A percentile compares a stretch with the other conserved stretches of the same genome.
phyloP scores from a whole-genome alignment of 371 early-diverging fungal genomes.

The Mortierella sp. region DNA sequence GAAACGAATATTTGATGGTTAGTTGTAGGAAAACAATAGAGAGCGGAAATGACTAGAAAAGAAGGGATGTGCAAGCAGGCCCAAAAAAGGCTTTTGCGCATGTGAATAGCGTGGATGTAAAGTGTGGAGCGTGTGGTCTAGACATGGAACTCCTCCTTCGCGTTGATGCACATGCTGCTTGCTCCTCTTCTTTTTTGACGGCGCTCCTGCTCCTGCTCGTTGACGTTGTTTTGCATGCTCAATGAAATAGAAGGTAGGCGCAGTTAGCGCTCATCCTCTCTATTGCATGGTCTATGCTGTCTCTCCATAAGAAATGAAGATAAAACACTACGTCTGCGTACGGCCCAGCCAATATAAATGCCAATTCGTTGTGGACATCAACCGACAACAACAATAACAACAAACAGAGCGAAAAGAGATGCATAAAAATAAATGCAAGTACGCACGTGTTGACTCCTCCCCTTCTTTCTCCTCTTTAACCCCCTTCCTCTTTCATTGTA shows the following conservation, averaged over 20 bases:
- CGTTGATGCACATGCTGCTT: not conserved
- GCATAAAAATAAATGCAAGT: constrained; percentile 5
- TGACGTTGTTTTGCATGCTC: constrained; percentile 8
- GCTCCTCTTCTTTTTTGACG: not conserved
- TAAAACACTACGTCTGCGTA: too few relatives aligned
- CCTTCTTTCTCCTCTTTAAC: not conserved
- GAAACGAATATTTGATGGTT: not conserved
- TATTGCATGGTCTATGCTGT: not conserved
- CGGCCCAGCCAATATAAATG: not conserved
- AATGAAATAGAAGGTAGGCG: not conserved
- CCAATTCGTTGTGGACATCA: not conserved
- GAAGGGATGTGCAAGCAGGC: not conserved
- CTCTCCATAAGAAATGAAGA: not conserved
- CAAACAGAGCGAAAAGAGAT: not conserved
- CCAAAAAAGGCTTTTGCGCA: not conserved
- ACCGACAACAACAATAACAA: not conserved
- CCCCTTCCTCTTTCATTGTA: not conserved
- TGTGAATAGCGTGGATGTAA: not conserved
- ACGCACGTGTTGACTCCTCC: not conserved
- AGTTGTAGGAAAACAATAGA: not conserved
- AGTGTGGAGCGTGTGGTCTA: not conserved
- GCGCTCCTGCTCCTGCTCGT: not conserved
- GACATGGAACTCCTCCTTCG: not conserved
- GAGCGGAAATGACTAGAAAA: not conserved
- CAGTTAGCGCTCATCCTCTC: not conserved